Percentiles rank a stretch among this genome's conserved stretches.
phyloP scores from a whole-genome alignment of 169 alveolate species.

The Babesia sp. region DNA sequence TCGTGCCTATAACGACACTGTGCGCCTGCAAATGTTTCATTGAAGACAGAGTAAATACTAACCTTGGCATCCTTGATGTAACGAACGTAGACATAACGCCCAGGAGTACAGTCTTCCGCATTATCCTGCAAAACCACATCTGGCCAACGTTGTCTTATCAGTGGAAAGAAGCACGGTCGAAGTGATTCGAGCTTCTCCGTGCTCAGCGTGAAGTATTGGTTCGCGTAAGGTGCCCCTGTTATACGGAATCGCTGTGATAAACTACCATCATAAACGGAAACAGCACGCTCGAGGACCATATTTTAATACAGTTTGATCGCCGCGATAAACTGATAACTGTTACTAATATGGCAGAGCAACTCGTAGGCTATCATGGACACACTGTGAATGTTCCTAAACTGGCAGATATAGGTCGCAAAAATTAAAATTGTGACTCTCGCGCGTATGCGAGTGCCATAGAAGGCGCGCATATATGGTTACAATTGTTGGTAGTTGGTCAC shows the following conservation, averaged over 20 bases:
- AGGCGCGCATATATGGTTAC: background rate
- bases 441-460: background rate
- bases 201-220: conserved; percentile 58
- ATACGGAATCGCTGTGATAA: conserved; percentile 48
- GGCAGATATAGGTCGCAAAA: too few relatives aligned
- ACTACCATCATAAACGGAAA: conserved; percentile 14
- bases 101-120: background rate
- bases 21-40: conserved; percentile 26
- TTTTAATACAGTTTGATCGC: background rate
- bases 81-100: conserved; percentile 30
- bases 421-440: too few relatives aligned
- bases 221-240: conserved; percentile 46
- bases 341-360: too few relatives aligned
- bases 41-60: background rate
- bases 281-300: conserved; percentile 21
- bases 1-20: conserved; percentile 60
- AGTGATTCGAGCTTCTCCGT: conserved; percentile 47
- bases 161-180: conserved; percentile 30
- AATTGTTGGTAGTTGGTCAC: background rate
- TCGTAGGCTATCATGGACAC: too few relatives aligned
- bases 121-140: background rate
- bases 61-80: conserved; percentile 63
- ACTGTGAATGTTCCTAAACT: too few relatives aligned
- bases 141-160: conserved; percentile 40
- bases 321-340: background rate